Base-by-base conservation (phyloP, 345 rosid species). In the Eucalyptus urophylla region DNA sequence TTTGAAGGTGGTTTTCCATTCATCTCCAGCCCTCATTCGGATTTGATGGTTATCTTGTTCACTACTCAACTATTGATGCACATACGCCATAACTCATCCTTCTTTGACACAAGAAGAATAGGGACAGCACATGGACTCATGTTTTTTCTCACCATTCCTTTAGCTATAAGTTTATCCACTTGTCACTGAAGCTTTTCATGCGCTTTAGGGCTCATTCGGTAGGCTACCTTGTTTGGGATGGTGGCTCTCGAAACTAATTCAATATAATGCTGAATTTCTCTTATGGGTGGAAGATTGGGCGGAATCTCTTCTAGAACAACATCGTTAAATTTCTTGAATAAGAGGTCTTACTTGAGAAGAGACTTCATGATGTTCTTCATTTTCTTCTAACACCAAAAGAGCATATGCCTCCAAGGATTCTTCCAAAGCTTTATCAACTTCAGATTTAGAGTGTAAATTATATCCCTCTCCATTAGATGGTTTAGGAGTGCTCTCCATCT, bases 1-100 rank as follows among this genome's bases (percentile, higher is more conserved):
- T 31, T 90, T 81, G 58, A 90, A 86, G 6, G 69, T 0, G 2
- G 43, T 86, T 45, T 86, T 88, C 90, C 85, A 86, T 25, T 90
- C 89, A 45, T 87, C 90, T 2, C 85, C 24, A 1, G 25, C 2
- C 1, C 31, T 17, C 15, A 85, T 86, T 8, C 44, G 7, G 1
- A 91, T 89, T 53, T 33, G 5, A 88, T 40, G 2, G 72, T 88
- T 15, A 90, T 69, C n/a, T 87, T 88, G 60, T 86, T 88, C 3
- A 88, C 7, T 1, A 1, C 86, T 7, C 47, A 1, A 25, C 12
- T 76, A 7, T 81, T 22, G 0, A 87, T 60, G 37, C 88, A 90
- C 87, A 72, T 90, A 6, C 27, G 6, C 80, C 58, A 90, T 0
- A 6, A 13, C 3, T 7, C 87, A 45, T 90, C 88, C 56, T 90